Percentiles rank a stretch among this genome's conserved stretches.
Conservation (phyloP, 768 basidiomycete genomes). For the Chiua virens region DNA sequence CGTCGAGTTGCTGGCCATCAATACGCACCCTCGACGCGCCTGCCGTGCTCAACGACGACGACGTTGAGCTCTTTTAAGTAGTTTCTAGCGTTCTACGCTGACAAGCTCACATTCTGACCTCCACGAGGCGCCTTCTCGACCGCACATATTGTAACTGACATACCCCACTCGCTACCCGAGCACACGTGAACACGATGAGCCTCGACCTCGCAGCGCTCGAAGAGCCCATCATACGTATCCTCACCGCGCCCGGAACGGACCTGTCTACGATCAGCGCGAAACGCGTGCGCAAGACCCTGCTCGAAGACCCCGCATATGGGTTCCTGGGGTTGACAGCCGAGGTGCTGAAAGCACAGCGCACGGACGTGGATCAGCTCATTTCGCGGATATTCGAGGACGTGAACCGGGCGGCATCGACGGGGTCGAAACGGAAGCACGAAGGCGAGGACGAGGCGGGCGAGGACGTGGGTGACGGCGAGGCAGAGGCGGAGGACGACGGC, state of each 20-base stretch:
- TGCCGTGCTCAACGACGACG: conserved; percentile 8
- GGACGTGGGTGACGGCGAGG: not conserved
- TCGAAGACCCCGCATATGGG: conserved; percentile 36
- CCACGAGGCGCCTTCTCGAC: not conserved
- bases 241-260: conserved; percentile 75
- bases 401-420: conserved; percentile 34
- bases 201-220: conserved; percentile 57
- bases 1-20: not conserved
- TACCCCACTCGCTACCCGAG: no score
- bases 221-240: conserved; percentile 64
- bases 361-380: conserved; percentile 70
- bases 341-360: conserved; percentile 64
- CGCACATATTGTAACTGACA: not conserved
- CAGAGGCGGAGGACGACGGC: not conserved
- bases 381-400: conserved; percentile 61
- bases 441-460: conserved; percentile 16
- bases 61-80: not conserved
- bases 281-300: conserved; percentile 76
- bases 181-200: conserved; percentile 38
- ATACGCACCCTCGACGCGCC: conserved; percentile 1
- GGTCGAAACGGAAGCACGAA: conserved; percentile 28
- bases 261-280: conserved; percentile 83
- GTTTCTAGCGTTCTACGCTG: no score
- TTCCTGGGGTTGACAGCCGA: conserved; percentile 55
- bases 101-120: no score